Base-by-base conservation (phyloP, 2,329 filamentous ascomycete species). In the Aureobasidium namibiae region DNA sequence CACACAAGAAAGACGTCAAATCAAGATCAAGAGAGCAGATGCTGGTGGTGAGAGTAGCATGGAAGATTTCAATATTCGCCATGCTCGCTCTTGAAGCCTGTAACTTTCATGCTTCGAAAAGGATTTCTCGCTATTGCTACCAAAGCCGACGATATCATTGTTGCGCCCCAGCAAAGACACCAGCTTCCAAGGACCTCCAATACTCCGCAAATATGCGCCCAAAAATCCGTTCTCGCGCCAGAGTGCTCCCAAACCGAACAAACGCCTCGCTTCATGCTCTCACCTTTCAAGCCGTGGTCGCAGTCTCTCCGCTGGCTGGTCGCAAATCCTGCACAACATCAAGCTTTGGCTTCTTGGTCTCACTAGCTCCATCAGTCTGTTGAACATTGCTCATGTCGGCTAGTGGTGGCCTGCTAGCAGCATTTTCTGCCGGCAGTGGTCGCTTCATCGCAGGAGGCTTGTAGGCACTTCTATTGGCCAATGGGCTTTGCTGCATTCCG, bases 361-460 rank as follows among this genome's bases (percentile, higher is more conserved):
- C 75, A 0, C 66, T 66, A 1, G 70, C 66, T 14, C 67, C 69
- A 44, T 71, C 74, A 21, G 67, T 70, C 66, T 61, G 62, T 53
- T 60, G 68, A n/a, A 72, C 65, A 62, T 78, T 79, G 49, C 76
- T 80, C 41, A 79, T 74, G 63, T 79, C 77, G 41, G 72, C 67
- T 63, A 80, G 66, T 11, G 70, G 70, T 0, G 69, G 67, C 56
- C 73, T 68, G 16, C 41, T 58, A 33, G 36, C 39, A 49, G 41
- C 68, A 8, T 69, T 65, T 11, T 64, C 61, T 18, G 60, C 18
- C 6, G 62, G 61, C 2, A 69, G 65, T 8, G 69, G 66, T 50
- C 73, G 62, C 63, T 75, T 75, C 39, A 64, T 67, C 54, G 61
- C 69, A 11, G 77, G 78, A 10, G 76, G 75, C 61, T 75, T 76